Evolutionary conservation across 2,329 filamentous ascomycete genomes (phyloP), one percentile per base, ranked within the genome.

Genomic region (Diaporthe sp.): DNA sequence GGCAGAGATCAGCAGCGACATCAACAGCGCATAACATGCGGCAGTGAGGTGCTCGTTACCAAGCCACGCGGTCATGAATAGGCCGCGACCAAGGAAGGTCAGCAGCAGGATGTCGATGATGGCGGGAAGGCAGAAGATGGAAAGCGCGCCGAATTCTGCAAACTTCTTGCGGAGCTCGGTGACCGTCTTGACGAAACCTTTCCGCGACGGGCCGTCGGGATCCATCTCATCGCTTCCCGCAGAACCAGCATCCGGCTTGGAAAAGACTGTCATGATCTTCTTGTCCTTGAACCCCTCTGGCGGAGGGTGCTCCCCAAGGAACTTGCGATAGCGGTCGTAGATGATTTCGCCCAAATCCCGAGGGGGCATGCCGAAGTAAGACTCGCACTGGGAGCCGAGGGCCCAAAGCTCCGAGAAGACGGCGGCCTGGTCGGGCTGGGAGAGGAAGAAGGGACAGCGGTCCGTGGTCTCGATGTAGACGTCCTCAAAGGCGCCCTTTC

Each of bases 401-500:
- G 90, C 91, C 81, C 91, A 92, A 0, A 91, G 87, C 79, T 92
- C 91, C 0, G 91, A 88, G 78, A 92, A 92, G 9, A 90, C 90
- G 44, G 90, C 91, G 19, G 91, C 90, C 80, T 93, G 91, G 74
- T 92, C 91, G 2, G 90, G 85, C 74, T 91, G 90, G 28, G 88
- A 86, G 72, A 91, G 89, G 81, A 91, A 91, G 13, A 92, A 83
- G 0, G 90, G 91, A 78, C 91, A 92, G 10, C 90, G 85, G 79
- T 92, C 91, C 0, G 89, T 90, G 1, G 91, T 89, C 80, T 92
- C 91, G 17, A 90, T 84, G 78, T 92, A 92, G 0, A 92, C 89
- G 75, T 93, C 90, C 75, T 92, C 90, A 58, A 92, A 88, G 0
- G 88, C 90, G 8, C 86, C 84, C 78, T 88, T 89, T 34, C 90